Evolutionary conservation across 2,329 filamentous ascomycete species (phyloP).

Genomic region (Zasmidium cellare): DNA sequence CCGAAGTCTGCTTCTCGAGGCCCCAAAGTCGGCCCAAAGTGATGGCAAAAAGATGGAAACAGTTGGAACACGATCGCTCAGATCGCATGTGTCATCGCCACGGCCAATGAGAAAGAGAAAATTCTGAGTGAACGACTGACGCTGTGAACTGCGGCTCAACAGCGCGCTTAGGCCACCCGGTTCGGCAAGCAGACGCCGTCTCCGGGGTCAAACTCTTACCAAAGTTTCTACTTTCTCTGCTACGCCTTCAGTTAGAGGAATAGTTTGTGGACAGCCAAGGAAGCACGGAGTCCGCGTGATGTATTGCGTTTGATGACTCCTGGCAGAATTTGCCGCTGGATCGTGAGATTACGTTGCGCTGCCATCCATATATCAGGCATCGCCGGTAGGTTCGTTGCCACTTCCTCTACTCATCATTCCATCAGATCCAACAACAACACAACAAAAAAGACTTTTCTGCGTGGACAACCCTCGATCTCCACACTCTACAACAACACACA

Average conservation of each 20-base stretch:
- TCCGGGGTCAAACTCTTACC: background rate
- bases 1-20: background rate
- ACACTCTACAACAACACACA: slow-evolving; percentile 8
- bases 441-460: slow-evolving; percentile 1
- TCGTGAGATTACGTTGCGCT: slow-evolving; percentile 1
- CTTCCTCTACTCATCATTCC: slow-evolving; percentile 9
- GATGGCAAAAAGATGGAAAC: slow-evolving; percentile 16
- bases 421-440: slow-evolving; percentile 4
- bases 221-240: slow-evolving; percentile 5
- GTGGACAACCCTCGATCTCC: background rate
- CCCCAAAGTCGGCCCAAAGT: slow-evolving; percentile 20
- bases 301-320: slow-evolving; percentile 13
- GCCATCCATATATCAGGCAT: slow-evolving; percentile 11
- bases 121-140: background rate
- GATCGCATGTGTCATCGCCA: background rate
- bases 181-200: background rate
- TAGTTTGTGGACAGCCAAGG: slow-evolving; percentile 14
- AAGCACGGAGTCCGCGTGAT: slow-evolving; percentile 18
- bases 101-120: background rate
- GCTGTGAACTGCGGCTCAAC: background rate
- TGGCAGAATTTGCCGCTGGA: slow-evolving; percentile 11
- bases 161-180: background rate
- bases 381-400: slow-evolving; percentile 2
- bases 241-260: slow-evolving; percentile 21
- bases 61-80: slow-evolving; percentile 9